Evolutionary conservation across 2,329 filamentous ascomycete species (phyloP).

Genomic region (Botrytis cinerea): DNA sequence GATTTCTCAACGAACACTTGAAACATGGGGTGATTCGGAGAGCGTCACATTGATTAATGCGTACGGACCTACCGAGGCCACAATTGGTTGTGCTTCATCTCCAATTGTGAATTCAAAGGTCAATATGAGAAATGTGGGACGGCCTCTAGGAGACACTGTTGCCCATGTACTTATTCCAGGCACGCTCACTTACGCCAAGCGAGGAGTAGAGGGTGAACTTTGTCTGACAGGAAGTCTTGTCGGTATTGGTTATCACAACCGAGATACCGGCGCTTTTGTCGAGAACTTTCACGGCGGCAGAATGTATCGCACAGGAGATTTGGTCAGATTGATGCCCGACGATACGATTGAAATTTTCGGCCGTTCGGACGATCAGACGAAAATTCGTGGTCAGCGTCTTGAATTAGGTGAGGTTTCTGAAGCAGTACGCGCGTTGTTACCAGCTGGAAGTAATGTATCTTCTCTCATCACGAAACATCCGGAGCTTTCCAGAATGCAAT

Average conservation of each 20-base stretch:
- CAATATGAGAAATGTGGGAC: conserved; percentile 12
- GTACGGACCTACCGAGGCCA: conserved; percentile 19
- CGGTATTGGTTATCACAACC: conserved; percentile 14
- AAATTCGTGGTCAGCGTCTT: conserved; percentile 41
- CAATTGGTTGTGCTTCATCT: conserved; percentile 8
- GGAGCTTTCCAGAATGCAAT: conserved; percentile 4
- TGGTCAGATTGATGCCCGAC: conserved; percentile 55
- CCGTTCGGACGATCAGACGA: conserved; percentile 64
- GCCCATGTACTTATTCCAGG: conserved; percentile 16
- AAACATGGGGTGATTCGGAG: conserved; percentile 14
- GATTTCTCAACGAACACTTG: conserved; percentile 12
- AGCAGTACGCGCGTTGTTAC: neutral
- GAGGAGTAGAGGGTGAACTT: conserved; percentile 12
- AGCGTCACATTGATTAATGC: conserved; percentile 14
- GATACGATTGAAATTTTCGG: conserved; percentile 57
- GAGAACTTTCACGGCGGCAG: neutral
- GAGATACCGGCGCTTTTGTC: conserved; percentile 16
- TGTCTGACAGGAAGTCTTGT: conserved; percentile 15
- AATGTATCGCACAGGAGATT: conserved; percentile 51
- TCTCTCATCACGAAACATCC: conserved; percentile 6
- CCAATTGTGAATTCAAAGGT: neutral
- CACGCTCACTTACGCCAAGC: conserved; percentile 2
- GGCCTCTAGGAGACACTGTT: conserved; percentile 15
- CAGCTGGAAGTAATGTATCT: neutral
- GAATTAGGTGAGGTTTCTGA: conserved; percentile 22